phyloP scores from a whole-genome alignment of 73 alveolate species.

The Urostyla sp. region DNA sequence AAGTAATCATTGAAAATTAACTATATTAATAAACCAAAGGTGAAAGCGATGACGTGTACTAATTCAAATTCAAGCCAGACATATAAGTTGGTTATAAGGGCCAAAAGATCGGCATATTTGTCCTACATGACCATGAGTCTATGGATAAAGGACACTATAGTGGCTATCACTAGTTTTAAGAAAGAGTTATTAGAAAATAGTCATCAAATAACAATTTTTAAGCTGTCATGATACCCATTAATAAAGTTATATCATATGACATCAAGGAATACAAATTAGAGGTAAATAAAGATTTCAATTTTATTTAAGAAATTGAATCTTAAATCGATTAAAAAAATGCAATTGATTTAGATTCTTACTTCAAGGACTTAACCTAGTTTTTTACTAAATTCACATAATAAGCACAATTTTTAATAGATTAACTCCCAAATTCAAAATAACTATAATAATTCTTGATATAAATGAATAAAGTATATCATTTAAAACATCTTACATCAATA shows the following conservation, averaged over 20 bases:
- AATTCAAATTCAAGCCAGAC: slow-evolving; percentile 27
- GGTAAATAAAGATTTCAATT: slow-evolving; percentile 9
- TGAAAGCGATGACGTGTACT: not conserved
- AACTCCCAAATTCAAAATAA: not conserved
- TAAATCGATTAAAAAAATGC: not conserved
- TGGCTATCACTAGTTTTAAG: slow-evolving; percentile 11
- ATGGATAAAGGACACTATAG: slow-evolving; percentile 1
- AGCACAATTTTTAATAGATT: not conserved
- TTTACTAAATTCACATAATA: not conserved
- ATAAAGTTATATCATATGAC: slow-evolving; percentile 36
- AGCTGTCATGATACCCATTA: slow-evolving; percentile 10
- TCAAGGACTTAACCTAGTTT: slow-evolving; percentile 18
- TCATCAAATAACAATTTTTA: not conserved
- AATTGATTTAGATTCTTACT: not conserved
- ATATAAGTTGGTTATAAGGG: slow-evolving; percentile 37
- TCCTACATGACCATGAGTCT: slow-evolving; percentile 22
- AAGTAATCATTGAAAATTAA: slow-evolving; percentile 23
- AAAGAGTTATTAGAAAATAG: slow-evolving; percentile 23
- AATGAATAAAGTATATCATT: not conserved
- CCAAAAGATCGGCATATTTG: slow-evolving; percentile 32
- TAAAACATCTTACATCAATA: not conserved
- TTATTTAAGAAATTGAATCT: not conserved
- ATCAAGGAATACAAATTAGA: slow-evolving; percentile 9
- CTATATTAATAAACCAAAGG: not conserved
- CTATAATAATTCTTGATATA: slow-evolving; percentile 3